Evolutionary conservation across 2,329 filamentous ascomycete species (phyloP).

Genomic region (Exserohilum rostratum): DNA sequence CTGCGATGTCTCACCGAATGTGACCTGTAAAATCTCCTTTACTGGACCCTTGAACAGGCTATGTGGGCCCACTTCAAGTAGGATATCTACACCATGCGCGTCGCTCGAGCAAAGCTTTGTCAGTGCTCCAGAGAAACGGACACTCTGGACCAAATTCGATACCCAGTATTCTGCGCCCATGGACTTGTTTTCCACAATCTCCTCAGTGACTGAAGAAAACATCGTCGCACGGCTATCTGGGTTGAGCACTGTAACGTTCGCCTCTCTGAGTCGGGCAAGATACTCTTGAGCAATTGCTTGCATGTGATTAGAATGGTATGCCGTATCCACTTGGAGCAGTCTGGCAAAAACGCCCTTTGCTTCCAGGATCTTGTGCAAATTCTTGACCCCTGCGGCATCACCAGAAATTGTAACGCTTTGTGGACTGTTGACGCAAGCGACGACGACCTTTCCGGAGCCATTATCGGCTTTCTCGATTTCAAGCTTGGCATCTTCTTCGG

Average conservation of each 20-base stretch:
- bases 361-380: constrained; percentile 9
- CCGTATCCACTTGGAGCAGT: constrained; percentile 22
- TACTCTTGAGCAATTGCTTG: constrained; percentile 18
- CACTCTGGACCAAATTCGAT: constrained; percentile 26
- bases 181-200: constrained; percentile 4
- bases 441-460: constrained; percentile 15
- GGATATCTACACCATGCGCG: not conserved
- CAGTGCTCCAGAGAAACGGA: constrained; percentile 17
- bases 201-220: constrained; percentile 25
- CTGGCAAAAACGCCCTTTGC: constrained; percentile 26
- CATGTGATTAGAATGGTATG: constrained; percentile 42
- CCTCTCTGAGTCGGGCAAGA: constrained; percentile 3
- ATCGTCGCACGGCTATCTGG: not conserved
- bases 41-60: constrained; percentile 13
- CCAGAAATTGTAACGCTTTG: constrained; percentile 25
- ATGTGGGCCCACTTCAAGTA: constrained; percentile 25
- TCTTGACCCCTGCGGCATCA: constrained; percentile 50
- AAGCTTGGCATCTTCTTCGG: not conserved
- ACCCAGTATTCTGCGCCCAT: constrained; percentile 36
- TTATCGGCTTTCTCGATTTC: constrained; percentile 29
- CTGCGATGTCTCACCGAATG: not conserved
- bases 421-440: constrained; percentile 33
- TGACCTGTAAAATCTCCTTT: constrained; percentile 7
- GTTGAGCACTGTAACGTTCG: constrained; percentile 1
- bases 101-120: constrained; percentile 1